Evolutionary conservation across 768 basidiomycete species (phyloP), one percentile per base, ranked within the genome.

Genomic region (Agaricus subrufescens): DNA sequence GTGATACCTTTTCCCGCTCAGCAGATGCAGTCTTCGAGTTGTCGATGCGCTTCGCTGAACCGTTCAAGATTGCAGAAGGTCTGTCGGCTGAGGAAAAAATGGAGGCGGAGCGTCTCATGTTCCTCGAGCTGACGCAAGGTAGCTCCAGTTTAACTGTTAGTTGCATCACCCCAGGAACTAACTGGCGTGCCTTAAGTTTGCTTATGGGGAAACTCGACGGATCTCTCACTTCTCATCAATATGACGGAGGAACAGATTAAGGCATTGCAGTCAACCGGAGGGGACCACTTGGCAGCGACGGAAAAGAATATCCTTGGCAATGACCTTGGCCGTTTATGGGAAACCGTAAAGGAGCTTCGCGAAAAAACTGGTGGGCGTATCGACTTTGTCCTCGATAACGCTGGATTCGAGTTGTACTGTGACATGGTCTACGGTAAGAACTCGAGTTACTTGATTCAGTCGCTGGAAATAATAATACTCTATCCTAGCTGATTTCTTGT

Each of bases 231-330:
- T 38, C 78, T 97, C 57, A 98, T 97, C 70, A 92, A 98, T 73
- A 96, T 97, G 94, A 90, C 90, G 6, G 95, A 98, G 71, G 94
- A 97, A 30, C 94, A 97, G 69, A 97, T 98, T 73, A 94, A 94
- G 69, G 83, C 87, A 46, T 79, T 97, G n/a, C 95, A 98, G 67
- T 94, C 94, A 12, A 96, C 94, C 15, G 95, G 94, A 10, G 93
- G 94, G n/a, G 95, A 94, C 46, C 85, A 92, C 58, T 85, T 98
- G 45, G 94, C 94, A 2, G 91, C 93, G 1, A 94, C 95, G 1
- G 94, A 96, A 73, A 94, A 95, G 74, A 97, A 97, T 63, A 97
- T 97, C 60, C 77, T 97, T 30, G 94, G 94, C 37, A 96, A 97
- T 71, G 78, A 94, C 65, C 75, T 91, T 59, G 66, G 72, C 42